phyloP scores from a whole-genome alignment of 2,329 filamentous ascomycete genomes.

The Fusarium musae region DNA sequence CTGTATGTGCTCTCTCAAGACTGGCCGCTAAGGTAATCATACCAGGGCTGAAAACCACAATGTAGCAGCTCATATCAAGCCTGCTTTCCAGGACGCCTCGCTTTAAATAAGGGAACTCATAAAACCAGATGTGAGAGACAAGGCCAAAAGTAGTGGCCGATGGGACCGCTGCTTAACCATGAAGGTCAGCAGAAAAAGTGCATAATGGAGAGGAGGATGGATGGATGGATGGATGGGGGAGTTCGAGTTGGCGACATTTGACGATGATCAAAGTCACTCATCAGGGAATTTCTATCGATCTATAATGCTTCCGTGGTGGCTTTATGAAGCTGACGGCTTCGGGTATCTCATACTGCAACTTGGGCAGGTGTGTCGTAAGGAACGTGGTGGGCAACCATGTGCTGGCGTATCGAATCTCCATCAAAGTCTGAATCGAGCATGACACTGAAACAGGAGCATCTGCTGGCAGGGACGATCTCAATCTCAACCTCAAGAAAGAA shows the following conservation, averaged over 20 bases:
- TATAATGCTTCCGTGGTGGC: slow-evolving; percentile 41
- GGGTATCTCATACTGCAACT: slow-evolving; percentile 42
- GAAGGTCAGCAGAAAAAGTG: slow-evolving; percentile 3
- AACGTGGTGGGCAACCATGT: neutral
- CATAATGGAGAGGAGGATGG: slow-evolving; percentile 10
- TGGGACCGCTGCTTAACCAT: neutral
- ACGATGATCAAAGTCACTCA: slow-evolving; percentile 17
- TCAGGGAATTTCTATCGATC: slow-evolving; percentile 42
- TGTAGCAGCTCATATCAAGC: slow-evolving; percentile 23
- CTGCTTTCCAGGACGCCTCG: slow-evolving; percentile 43
- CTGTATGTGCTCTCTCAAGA: neutral
- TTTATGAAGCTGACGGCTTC: slow-evolving; percentile 42
- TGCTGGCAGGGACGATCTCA: neutral
- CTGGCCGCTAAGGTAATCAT: neutral
- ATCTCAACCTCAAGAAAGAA: neutral
- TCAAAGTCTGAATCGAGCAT: neutral
- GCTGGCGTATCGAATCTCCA: neutral
- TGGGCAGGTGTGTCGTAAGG: slow-evolving; percentile 1
- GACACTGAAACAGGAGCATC: neutral
- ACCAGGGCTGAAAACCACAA: slow-evolving; percentile 11
- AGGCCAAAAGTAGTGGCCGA: neutral
- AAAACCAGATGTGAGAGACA: slow-evolving; percentile 6
- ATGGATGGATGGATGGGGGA: slow-evolving; percentile 18
- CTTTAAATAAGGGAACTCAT: slow-evolving; percentile 30
- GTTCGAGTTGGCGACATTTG: slow-evolving; percentile 3